These are phyloP conservation scores for Thielaviopsis ethacetica DNA, from an alignment of 2,329 filamentous ascomycete species.

Conservation along the genomic window DNA sequence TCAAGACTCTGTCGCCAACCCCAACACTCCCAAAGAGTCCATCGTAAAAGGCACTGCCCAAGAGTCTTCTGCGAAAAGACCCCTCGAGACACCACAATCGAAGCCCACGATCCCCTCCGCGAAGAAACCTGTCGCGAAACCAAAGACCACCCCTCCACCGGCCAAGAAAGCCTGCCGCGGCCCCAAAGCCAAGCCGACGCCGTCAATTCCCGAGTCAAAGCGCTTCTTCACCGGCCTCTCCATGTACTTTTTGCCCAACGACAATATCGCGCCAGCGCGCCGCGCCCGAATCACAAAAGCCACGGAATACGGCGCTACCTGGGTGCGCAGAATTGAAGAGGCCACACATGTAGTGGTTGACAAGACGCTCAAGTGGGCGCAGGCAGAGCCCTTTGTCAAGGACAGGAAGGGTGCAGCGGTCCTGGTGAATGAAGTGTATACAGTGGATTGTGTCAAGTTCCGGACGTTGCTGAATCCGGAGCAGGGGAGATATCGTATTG, in stretches of 20 bases:
- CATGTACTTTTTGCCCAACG: conserved; percentile 69
- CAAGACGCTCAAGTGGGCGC: conserved; percentile 43
- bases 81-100: no score
- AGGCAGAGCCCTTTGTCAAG: conserved; percentile 37
- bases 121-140: background rate
- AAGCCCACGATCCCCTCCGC: background rate
- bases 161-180: conserved; percentile 16
- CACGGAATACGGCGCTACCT: conserved; percentile 56
- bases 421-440: conserved; percentile 53
- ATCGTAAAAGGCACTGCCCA: no score
- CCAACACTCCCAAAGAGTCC: no score
- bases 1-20: background rate
- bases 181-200: conserved; percentile 17
- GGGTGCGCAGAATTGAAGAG: conserved; percentile 40
- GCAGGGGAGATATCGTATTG: conserved; percentile 42
- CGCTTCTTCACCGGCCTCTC: conserved; percentile 44
- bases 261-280: conserved; percentile 52
- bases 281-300: conserved; percentile 59
- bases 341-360: conserved; percentile 75
- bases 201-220: conserved; percentile 30
- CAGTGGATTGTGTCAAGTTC: conserved; percentile 50
- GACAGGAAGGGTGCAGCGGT: conserved; percentile 18
- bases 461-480: conserved; percentile 39
- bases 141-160: background rate
- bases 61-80: no score